Percentiles rank a stretch among this genome's conserved stretches.
phyloP scores from a whole-genome alignment of 2,329 filamentous ascomycete genomes.

The Stachybotrys echinatus region DNA sequence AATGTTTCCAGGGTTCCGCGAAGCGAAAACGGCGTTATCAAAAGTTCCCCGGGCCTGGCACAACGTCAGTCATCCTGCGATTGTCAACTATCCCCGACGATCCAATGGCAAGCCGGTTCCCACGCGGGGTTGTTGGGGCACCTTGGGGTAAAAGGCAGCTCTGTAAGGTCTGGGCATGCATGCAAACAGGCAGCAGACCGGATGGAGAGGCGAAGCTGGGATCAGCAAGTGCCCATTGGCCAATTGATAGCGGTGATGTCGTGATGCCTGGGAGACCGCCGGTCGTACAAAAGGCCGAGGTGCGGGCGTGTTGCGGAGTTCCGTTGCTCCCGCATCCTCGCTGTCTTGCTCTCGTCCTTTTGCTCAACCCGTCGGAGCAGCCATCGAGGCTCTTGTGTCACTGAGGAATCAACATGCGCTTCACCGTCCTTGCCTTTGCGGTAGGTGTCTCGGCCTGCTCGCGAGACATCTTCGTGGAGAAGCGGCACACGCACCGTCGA shows the following conservation, averaged over 20 bases:
- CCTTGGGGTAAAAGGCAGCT: neutral
- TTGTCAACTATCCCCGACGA: neutral
- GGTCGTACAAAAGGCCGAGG: neutral
- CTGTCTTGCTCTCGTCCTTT: neutral
- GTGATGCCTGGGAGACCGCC: neutral
- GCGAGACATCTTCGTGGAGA: slow-evolving; percentile 18
- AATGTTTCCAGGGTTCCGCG: neutral
- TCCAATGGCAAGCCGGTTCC: neutral
- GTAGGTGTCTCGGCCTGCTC: slow-evolving; percentile 20
- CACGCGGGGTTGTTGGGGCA: neutral
- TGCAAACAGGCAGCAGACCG: neutral
- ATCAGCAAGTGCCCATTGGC: neutral
- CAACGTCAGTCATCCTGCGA: neutral
- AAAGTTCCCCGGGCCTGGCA: neutral
- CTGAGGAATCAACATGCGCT: slow-evolving; percentile 13
- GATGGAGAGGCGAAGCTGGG: neutral
- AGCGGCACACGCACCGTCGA: slow-evolving; percentile 24
- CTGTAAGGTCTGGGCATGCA: neutral
- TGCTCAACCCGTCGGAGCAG: neutral
- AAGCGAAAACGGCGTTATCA: neutral
- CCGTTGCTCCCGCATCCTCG: neutral
- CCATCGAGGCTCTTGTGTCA: too few relatives aligned
- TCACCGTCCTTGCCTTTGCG: slow-evolving; percentile 11
- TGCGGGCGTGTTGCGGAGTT: neutral
- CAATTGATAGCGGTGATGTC: neutral